Evolutionary conservation across 345 rosid species (phyloP).

Genomic region (Pelargonium nanum): DNA sequence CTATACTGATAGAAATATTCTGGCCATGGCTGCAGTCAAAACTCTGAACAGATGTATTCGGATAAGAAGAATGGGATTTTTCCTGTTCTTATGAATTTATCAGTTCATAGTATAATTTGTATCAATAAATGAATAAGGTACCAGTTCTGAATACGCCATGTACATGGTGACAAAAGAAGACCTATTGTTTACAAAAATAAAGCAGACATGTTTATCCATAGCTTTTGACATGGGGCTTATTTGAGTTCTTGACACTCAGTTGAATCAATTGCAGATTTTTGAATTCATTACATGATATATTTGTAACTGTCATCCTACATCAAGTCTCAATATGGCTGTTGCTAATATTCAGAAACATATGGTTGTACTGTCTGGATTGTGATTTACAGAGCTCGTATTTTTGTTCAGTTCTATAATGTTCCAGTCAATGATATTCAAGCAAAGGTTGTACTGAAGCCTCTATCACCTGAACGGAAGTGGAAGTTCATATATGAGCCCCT

Average conservation of each 20-base stretch:
- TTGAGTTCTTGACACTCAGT: background rate
- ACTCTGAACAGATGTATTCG: no score
- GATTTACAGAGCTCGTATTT: slow-evolving; percentile 12
- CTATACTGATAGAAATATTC: background rate
- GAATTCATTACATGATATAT: no score
- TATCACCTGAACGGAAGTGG: slow-evolving; percentile 64
- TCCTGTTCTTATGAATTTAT: background rate
- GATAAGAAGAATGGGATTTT: background rate
- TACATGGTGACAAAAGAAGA: background rate
- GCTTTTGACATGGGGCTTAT: background rate
- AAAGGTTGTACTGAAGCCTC: slow-evolving; percentile 79
- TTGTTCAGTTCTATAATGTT: slow-evolving; percentile 63
- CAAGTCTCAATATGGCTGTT: no score
- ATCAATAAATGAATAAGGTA: no score
- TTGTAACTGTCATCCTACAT: no score
- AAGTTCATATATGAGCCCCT: slow-evolving; percentile 68
- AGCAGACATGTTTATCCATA: background rate
- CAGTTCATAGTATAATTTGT: no score
- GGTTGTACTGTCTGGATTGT: slow-evolving; percentile 6
- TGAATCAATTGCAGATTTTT: no score
- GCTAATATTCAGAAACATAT: no score
- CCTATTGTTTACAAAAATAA: background rate
- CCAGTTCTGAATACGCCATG: no score
- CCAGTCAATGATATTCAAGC: slow-evolving; percentile 71
- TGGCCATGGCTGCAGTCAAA: background rate